phyloP scores from a whole-genome alignment of 2,329 filamentous ascomycete species.

The Calonectria naviculata region DNA sequence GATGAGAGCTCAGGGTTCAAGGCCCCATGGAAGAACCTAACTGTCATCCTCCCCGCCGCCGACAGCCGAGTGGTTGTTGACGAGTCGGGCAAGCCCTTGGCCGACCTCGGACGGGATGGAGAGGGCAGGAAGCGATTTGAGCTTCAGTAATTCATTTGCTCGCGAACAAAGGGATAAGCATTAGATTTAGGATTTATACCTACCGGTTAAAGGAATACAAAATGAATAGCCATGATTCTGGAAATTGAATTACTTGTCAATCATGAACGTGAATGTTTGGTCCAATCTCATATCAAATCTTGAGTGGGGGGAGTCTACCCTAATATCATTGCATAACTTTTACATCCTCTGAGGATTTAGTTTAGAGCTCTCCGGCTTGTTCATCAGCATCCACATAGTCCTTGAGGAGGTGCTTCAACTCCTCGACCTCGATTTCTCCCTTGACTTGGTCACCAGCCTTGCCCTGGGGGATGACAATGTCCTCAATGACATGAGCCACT shows the following conservation, averaged over 20 bases:
- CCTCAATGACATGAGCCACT: constrained; percentile 81
- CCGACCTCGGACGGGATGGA: background rate
- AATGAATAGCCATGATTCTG: background rate
- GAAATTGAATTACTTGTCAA: background rate
- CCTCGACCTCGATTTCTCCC: constrained; percentile 42
- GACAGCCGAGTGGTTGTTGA: constrained; percentile 32
- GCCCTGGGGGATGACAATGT: constrained; percentile 82
- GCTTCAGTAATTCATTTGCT: background rate
- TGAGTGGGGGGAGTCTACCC: background rate
- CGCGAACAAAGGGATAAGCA: background rate
- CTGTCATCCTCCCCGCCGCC: constrained; percentile 45
- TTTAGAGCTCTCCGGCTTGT: constrained; percentile 29
- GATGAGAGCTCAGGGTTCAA: constrained; percentile 47
- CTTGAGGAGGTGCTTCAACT: constrained; percentile 43
- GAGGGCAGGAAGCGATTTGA: constrained; percentile 7
- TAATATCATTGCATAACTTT: background rate
- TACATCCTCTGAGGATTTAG: background rate
- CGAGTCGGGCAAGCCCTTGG: background rate
- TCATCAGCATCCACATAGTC: constrained; percentile 35
- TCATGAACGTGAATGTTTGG: background rate
- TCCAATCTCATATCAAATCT: background rate
- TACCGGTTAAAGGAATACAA: background rate
- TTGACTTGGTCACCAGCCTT: constrained; percentile 35
- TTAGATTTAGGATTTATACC: background rate
- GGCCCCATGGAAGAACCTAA: constrained; percentile 47